Conservation (phyloP, 257 asterid genomes). For the Fraxinus anomala region DNA sequence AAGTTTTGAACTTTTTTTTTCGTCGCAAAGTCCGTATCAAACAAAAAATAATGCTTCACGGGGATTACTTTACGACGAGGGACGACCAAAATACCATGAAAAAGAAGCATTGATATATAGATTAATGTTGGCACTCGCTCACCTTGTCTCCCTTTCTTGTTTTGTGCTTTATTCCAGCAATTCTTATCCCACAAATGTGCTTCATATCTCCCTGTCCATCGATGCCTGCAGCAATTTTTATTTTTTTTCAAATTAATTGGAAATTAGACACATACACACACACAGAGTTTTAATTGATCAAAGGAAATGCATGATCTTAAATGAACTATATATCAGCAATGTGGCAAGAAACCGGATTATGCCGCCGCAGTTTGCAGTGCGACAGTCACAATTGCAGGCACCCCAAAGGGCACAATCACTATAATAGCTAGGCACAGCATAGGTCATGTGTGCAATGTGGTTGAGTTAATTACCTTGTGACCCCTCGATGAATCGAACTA, state of each 20-base stretch:
- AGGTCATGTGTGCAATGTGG: not conserved
- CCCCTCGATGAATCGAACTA: slow-evolving; percentile 79
- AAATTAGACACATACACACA: not conserved
- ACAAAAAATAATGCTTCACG: too few relatives aligned
- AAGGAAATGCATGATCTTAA: too few relatives aligned
- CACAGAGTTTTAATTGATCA: too few relatives aligned
- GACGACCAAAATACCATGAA: not conserved
- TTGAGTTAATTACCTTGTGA: slow-evolving; percentile 54
- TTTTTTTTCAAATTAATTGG: not conserved
- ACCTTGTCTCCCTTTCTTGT: slow-evolving; percentile 98
- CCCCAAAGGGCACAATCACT: too few relatives aligned
- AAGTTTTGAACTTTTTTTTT: too few relatives aligned
- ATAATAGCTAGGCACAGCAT: too few relatives aligned
- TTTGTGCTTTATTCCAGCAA: slow-evolving; percentile 91
- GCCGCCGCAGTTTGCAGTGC: not conserved
- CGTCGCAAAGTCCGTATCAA: too few relatives aligned
- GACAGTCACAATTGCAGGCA: too few relatives aligned
- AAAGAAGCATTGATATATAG: not conserved
- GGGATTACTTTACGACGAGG: too few relatives aligned
- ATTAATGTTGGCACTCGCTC: not conserved
- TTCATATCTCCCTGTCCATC: slow-evolving; percentile 90
- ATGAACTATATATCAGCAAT: not conserved
- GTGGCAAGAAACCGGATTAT: not conserved
- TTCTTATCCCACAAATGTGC: slow-evolving; percentile 97
- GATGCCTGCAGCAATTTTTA: slow-evolving; percentile 48